These are phyloP conservation scores for Mollisia scopiformis DNA, from an alignment of 2,329 filamentous ascomycete genomes.

Conservation along the genomic window DNA sequence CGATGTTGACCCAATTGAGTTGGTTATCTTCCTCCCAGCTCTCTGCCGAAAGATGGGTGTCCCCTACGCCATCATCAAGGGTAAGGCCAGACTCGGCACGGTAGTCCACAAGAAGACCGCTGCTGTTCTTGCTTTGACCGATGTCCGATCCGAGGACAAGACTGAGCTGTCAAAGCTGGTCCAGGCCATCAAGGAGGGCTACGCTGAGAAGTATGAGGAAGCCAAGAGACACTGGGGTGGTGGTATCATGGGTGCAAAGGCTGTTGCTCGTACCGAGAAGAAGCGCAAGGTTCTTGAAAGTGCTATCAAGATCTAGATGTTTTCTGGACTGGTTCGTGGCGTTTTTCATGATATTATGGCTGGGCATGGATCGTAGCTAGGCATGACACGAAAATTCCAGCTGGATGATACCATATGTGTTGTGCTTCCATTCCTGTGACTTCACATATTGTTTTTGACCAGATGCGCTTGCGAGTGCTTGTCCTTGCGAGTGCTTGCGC, in stretches of 20 bases:
- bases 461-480: too few relatives aligned
- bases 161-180: slow-evolving; percentile 95
- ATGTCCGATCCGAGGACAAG: slow-evolving; percentile 99
- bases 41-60: slow-evolving; percentile 99
- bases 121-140: slow-evolving; percentile 91
- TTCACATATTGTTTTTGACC: too few relatives aligned
- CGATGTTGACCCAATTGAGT: slow-evolving; percentile 99
- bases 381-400: slow-evolving; percentile 35
- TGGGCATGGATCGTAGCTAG: slow-evolving; percentile 36
- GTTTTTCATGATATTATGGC: slow-evolving; percentile 39
- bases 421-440: too few relatives aligned
- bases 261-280: slow-evolving; percentile 68
- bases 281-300: slow-evolving; percentile 85
- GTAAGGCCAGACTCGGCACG: slow-evolving; percentile 98
- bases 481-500: too few relatives aligned
- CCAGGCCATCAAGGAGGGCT: slow-evolving; percentile 96
- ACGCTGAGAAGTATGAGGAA: slow-evolving; percentile 94
- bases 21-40: slow-evolving; percentile 98
- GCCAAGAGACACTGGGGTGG: slow-evolving; percentile 94
- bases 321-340: slow-evolving; percentile 31
- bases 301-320: slow-evolving; percentile 93
- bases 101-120: slow-evolving; percentile 99
- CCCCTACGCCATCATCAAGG: slow-evolving; percentile 99
- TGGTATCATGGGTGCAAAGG: slow-evolving; percentile 99
- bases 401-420: slow-evolving; percentile 40